Base-by-base conservation (phyloP, 2,329 filamentous ascomycete genomes). In the Aspergillus alliaceus region DNA sequence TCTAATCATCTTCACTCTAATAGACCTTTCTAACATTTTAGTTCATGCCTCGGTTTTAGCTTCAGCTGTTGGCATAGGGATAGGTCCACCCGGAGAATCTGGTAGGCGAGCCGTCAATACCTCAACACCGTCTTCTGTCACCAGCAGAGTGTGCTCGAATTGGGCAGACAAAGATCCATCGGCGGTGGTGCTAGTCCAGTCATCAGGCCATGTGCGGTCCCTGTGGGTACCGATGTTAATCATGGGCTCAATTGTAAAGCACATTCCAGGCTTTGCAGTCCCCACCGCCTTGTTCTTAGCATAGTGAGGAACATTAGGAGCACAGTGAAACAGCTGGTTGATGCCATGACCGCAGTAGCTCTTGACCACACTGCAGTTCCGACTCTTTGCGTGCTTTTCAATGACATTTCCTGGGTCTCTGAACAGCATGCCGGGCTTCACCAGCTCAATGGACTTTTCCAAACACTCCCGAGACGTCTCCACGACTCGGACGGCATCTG, bases 201-300 rank as follows among this genome's bases (percentile, higher is more conserved):
- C 91, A 73, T 99, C 95, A 0, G 95, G 95, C 95, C 95, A 99
- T 0, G 92, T 98, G 73, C 95, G 89, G 71, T 99, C 95, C 61
- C 86, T 86, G 76, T 96, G 90, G 59, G 90, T 93, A 57, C 95
- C 95, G 54, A 97, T 76, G 39, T 91, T 92, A 72, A 99, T 93
- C 95, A 99, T 99, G 15, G 95, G 95, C 79, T 99, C 95, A 60
- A 99, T 99, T 0, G 95, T 99, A 70, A 99, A 99, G 63, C 92
- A 96, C 92, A 98, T 97, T 53, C 95, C 95, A 0, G 91, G 88
- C 79, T 97, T 97, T 59, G 93, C 95, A 66, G 90, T 87, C 49
- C 95, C 95, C 1, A 97, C 90, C 0, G 93, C 91, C 84, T 98
- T 99, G 79, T 98, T 99, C 83, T 96, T 98, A 57, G 89, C 93